These are phyloP conservation scores for Drosera spatulata DNA, from an alignment of 179 eudicot genomes.

Conservation along the genomic window DNA sequence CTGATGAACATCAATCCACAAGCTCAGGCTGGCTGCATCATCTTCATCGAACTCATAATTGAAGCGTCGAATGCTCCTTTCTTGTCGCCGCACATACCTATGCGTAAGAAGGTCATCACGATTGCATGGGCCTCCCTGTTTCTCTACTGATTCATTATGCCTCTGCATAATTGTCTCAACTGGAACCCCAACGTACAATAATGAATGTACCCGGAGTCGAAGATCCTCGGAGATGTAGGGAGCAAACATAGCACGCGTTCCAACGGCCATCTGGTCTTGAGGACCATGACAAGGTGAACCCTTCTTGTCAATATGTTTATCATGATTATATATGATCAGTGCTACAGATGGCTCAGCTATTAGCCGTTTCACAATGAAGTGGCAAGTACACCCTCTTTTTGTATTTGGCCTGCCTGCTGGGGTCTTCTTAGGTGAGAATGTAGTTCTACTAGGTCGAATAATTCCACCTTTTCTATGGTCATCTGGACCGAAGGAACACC, in stretches of 20 bases:
- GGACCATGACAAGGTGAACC: slow-evolving; percentile 96
- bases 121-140: slow-evolving; percentile 82
- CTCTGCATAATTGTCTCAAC: slow-evolving; percentile 91
- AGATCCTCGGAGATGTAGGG: slow-evolving; percentile 94
- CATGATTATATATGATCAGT: slow-evolving; percentile 74
- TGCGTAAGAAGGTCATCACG: slow-evolving; percentile 92
- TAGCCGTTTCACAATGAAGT: slow-evolving; percentile 85
- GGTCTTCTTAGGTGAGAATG: slow-evolving; percentile 54
- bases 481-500: slow-evolving; percentile 99
- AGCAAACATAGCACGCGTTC: slow-evolving; percentile 93
- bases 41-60: slow-evolving; percentile 65
- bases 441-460: slow-evolving; percentile 77
- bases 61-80: slow-evolving; percentile 80
- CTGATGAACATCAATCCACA: slow-evolving; percentile 87
- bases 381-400: slow-evolving; percentile 93
- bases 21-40: slow-evolving; percentile 68
- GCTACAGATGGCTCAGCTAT: slow-evolving; percentile 86
- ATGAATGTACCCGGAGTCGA: slow-evolving; percentile 68
- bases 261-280: slow-evolving; percentile 71
- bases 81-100: slow-evolving; percentile 81
- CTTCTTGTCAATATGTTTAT: slow-evolving; percentile 73
- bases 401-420: slow-evolving; percentile 80
- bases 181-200: slow-evolving; percentile 77
- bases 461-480: slow-evolving; percentile 84
- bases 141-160: slow-evolving; percentile 82